Conservation (phyloP, 768 basidiomycete genomes). For the Phanerodontia chrysosporium region DNA sequence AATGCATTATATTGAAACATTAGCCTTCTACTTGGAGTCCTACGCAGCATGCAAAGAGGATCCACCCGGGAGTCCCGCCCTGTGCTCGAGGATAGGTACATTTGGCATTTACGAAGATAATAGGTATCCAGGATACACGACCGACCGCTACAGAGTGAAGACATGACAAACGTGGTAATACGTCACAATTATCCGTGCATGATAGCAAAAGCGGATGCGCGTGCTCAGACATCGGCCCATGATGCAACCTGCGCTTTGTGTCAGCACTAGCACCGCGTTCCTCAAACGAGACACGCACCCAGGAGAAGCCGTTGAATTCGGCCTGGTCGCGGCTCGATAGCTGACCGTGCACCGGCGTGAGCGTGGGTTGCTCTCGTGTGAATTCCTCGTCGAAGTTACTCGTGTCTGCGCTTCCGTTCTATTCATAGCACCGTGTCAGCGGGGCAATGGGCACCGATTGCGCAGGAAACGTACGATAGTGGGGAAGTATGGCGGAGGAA, state of each 20-base stretch:
- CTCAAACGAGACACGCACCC: conserved; percentile 46
- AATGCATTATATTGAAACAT: background rate
- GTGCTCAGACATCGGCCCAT: conserved; percentile 31
- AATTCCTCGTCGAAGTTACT: conserved; percentile 98
- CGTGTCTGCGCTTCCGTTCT: conserved; percentile 85
- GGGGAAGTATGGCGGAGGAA: conserved; percentile 96
- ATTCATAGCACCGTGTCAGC: background rate
- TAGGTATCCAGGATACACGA: conserved; percentile 31
- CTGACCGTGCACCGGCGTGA: conserved; percentile 96
- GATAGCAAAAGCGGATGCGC: background rate
- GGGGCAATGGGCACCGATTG: background rate
- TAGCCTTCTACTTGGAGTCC: background rate
- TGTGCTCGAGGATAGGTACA: background rate
- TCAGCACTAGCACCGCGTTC: conserved; percentile 7
- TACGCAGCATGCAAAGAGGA: background rate
- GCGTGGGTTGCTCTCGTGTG: conserved; percentile 91
- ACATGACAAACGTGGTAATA: conserved; percentile 14
- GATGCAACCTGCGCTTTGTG: conserved; percentile 27
- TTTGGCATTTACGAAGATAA: conserved; percentile 20
- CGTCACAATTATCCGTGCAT: conserved; percentile 20
- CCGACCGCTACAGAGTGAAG: conserved; percentile 14
- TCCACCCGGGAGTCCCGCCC: background rate
- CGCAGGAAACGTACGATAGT: conserved; percentile 66
- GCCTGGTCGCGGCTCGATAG: conserved; percentile 85
- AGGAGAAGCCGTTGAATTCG: conserved; percentile 97